Conservation (phyloP, 1,139 yeast species). For the Pneumocystis wakefieldiae region DNA sequence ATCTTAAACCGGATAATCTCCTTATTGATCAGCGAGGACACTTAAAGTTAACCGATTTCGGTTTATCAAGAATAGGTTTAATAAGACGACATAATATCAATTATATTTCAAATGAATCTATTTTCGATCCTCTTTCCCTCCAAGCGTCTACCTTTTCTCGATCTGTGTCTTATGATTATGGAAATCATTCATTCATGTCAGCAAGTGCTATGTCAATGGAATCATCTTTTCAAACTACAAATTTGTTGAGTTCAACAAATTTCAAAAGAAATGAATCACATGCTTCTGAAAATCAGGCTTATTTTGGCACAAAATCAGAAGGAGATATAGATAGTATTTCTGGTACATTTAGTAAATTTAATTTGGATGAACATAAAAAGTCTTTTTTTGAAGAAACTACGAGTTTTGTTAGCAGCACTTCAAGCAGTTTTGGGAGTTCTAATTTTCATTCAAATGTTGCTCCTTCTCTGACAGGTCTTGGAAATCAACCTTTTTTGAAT, state of each 20-base stretch:
- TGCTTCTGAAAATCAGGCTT: neutral
- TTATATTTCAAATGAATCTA: conserved; percentile 6
- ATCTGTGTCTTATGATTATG: neutral
- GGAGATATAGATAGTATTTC: neutral
- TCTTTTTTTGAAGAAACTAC: conserved; percentile 1
- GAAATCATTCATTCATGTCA: neutral
- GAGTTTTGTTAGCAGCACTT: conserved; percentile 2
- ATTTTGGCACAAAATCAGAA: neutral
- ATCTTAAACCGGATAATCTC: conserved; percentile 84
- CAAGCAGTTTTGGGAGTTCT: conserved; percentile 1
- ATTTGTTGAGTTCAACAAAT: neutral
- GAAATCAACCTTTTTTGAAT: conserved; percentile 34
- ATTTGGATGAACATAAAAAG: neutral
- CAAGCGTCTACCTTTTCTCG: conserved; percentile 3
- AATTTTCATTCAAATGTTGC: conserved; percentile 4
- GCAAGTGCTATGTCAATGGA: neutral
- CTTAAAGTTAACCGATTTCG: conserved; percentile 85
- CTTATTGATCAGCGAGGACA: conserved; percentile 80
- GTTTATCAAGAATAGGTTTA: conserved; percentile 77
- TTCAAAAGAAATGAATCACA: neutral
- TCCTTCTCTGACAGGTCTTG: conserved; percentile 4
- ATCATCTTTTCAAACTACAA: neutral
- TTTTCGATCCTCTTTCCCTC: neutral
- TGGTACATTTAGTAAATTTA: neutral
- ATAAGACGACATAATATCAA: conserved; percentile 48